Percentiles rank a stretch among this genome's conserved stretches.
Evolutionary conservation across 2,329 filamentous ascomycete genomes (phyloP).

Genomic region (Aspergillus ochraceus): DNA sequence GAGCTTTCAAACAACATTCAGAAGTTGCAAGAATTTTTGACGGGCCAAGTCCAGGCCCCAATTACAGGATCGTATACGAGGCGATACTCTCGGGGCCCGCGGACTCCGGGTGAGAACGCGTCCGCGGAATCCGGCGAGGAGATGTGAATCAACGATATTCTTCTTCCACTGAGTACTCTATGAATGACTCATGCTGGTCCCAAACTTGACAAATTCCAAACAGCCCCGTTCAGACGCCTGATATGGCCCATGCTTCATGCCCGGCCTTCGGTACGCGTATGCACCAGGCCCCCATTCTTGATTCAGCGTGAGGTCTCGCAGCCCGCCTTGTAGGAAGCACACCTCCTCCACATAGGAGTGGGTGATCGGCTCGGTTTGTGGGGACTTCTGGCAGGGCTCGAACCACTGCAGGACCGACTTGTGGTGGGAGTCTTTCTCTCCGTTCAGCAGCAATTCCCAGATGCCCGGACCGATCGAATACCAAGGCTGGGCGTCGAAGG

Average conservation of each 20-base stretch:
- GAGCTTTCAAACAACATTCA: no score
- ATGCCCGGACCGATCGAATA: slow-evolving; percentile 33
- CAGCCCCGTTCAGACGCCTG: slow-evolving; percentile 34
- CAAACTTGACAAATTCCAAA: slow-evolving; percentile 29
- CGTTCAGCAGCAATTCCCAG: slow-evolving; percentile 39
- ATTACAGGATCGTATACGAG: no score
- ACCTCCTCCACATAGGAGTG: slow-evolving; percentile 44
- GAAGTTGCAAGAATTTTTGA: no score
- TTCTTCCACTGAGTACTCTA: no score
- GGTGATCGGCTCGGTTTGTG: slow-evolving; percentile 27
- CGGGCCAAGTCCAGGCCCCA: no score
- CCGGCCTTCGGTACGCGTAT: slow-evolving; percentile 43
- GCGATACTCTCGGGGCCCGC: no score
- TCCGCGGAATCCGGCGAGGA: no score
- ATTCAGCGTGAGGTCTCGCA: slow-evolving; percentile 33
- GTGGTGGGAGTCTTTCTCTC: slow-evolving; percentile 26
- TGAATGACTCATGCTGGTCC: neutral
- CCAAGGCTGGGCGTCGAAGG: slow-evolving; percentile 17
- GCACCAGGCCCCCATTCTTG: slow-evolving; percentile 35
- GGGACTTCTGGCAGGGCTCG: slow-evolving; percentile 32
- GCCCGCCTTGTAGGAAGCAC: slow-evolving; percentile 37
- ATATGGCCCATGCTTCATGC: slow-evolving; percentile 44
- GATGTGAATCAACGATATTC: no score
- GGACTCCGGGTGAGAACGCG: no score
- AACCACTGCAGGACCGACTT: slow-evolving; percentile 38